A percentile compares a stretch with the other conserved stretches of the same genome.
Conservation (phyloP, 805 yeast genomes). For the Wickerhamiella lipophila region DNA sequence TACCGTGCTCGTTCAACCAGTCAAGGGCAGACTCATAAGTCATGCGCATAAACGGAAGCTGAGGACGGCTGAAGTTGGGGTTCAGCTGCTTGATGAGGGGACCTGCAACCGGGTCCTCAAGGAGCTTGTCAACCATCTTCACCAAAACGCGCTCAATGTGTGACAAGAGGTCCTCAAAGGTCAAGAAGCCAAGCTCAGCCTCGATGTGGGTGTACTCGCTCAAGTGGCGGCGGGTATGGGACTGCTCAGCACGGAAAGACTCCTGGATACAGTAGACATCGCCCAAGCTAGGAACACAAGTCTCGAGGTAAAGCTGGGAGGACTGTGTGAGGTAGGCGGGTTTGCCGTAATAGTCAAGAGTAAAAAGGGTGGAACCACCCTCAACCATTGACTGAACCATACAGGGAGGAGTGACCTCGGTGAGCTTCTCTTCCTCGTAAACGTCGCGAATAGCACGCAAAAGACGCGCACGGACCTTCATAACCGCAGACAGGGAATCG, state of each 20-base stretch:
- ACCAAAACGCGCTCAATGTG: constrained; percentile 77
- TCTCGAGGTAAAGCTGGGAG: constrained; percentile 91
- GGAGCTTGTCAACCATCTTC: constrained; percentile 54
- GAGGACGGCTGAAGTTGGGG: constrained; percentile 80
- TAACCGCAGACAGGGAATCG: constrained; percentile 79
- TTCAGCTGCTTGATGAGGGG: constrained; percentile 80
- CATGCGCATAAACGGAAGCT: constrained; percentile 80
- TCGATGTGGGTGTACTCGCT: constrained; percentile 96
- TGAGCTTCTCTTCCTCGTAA: constrained; percentile 56
- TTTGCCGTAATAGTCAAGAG: constrained; percentile 89
- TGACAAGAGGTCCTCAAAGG: constrained; percentile 70
- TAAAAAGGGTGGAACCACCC: constrained; percentile 95
- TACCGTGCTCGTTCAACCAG: constrained; percentile 92
- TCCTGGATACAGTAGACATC: constrained; percentile 97
- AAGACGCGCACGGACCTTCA: constrained; percentile 85
- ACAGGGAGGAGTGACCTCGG: constrained; percentile 97
- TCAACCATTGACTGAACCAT: constrained; percentile 99
- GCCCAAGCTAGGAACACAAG: constrained; percentile 90
- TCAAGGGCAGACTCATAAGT: constrained; percentile 80
- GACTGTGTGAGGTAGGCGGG: constrained; percentile 94
- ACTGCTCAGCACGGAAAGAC: constrained; percentile 97
- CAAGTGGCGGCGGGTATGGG: constrained; percentile 96
- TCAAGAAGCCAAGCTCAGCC: constrained; percentile 78
- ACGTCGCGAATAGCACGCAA: constrained; percentile 63
- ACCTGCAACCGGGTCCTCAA: constrained; percentile 87